Evolutionary conservation across 495 filamentous ascomycete genomes (phyloP).

Genomic region (Bathelium albidoporum): DNA sequence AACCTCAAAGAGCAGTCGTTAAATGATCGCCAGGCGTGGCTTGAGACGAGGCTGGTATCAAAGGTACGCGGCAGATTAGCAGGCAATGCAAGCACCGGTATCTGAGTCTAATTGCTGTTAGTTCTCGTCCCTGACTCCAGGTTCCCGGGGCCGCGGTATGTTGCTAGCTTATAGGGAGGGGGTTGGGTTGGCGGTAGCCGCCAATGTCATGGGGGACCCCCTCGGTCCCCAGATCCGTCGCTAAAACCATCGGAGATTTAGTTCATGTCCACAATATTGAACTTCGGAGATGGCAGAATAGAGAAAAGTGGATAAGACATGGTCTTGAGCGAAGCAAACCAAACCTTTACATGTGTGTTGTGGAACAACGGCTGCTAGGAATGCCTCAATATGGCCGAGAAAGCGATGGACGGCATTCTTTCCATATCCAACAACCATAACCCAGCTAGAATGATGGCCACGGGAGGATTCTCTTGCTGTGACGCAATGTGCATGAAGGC

Average conservation of each 20-base stretch:
- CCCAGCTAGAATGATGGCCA: too few species aligned
- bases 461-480: not conserved
- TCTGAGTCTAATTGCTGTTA: not conserved
- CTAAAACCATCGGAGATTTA: not conserved
- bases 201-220: not conserved
- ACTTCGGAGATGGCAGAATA: not conserved
- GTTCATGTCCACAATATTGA: slow-evolving; percentile 5
- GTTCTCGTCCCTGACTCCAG: not conserved
- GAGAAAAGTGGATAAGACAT: not conserved
- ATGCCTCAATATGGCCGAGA: too few species aligned
- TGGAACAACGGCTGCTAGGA: too few species aligned
- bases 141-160: not conserved
- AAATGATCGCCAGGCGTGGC: slow-evolving; percentile 2
- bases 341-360: too few species aligned
- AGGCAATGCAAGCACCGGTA: not conserved
- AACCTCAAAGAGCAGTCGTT: not conserved
- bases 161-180: not conserved
- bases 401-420: too few species aligned
- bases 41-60: slow-evolving; percentile 1
- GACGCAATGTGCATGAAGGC: not conserved
- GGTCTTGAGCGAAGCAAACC: not conserved
- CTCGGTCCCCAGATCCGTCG: not conserved
- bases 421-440: too few species aligned
- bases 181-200: not conserved
- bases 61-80: not conserved